A percentile compares a stretch with the other conserved stretches of the same genome.
Evolutionary conservation across 345 rosid genomes (phyloP).

Genomic region (Gossypium thurberi): DNA sequence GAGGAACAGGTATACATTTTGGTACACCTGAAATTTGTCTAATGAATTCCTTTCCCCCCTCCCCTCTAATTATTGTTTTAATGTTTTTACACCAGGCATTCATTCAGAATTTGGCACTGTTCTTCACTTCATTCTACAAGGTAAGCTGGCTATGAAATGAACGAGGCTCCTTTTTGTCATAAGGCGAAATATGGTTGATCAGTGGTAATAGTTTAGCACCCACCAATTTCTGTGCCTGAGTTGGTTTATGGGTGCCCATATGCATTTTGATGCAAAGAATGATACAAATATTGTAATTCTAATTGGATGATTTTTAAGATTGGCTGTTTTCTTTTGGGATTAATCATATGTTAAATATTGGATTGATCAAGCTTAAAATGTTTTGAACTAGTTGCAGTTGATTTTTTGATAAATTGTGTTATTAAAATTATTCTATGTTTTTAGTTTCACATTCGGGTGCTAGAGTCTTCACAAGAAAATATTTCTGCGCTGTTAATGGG

Average conservation of each 20-base stretch:
- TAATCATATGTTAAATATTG: neutral
- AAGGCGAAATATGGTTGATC: neutral
- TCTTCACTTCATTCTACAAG: constrained; percentile 95
- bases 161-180: neutral
- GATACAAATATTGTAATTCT: neutral
- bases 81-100: constrained; percentile 61
- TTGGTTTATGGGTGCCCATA: neutral
- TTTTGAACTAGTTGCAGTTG: neutral
- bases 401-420: neutral
- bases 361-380: neutral
- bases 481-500: constrained; percentile 59
- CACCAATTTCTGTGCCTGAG: too few relatives aligned
- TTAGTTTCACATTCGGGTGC: constrained; percentile 79
- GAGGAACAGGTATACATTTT: constrained; percentile 74
- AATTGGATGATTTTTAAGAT: neutral
- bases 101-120: constrained; percentile 92
- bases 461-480: constrained; percentile 71
- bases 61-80: neutral
- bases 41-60: neutral
- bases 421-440: constrained; percentile 6
- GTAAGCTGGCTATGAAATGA: constrained; percentile 27
- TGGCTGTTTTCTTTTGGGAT: neutral
- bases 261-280: neutral
- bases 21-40: constrained; percentile 1
- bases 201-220: neutral